These are phyloP conservation scores for Termitomyces sp. DNA, from an alignment of 768 basidiomycete genomes.

Conservation along the genomic window DNA sequence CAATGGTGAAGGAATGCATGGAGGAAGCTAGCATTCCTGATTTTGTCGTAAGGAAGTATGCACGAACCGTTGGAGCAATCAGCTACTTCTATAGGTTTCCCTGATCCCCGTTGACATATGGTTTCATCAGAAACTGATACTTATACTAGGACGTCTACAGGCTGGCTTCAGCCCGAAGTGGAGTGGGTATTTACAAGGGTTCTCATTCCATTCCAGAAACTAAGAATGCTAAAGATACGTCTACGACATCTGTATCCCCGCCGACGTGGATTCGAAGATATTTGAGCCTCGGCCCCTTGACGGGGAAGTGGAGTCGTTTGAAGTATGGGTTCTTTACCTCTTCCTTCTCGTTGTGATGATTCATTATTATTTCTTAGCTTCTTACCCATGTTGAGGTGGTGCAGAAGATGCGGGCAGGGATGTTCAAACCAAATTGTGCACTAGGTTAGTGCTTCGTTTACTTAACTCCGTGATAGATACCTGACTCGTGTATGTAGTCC, in stretches of 20 bases:
- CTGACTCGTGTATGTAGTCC: conserved; percentile 48
- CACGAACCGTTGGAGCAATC: conserved; percentile 60
- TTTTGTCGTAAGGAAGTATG: conserved; percentile 51
- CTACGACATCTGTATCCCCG: conserved; percentile 77
- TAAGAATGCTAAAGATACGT: conserved; percentile 49
- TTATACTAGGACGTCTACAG: conserved; percentile 43
- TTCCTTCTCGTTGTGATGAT: background rate
- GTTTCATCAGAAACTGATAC: background rate
- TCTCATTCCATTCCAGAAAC: background rate
- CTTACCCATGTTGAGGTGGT: conserved; percentile 60
- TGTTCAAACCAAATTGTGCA: conserved; percentile 94
- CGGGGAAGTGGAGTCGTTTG: conserved; percentile 92
- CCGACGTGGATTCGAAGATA: conserved; percentile 34
- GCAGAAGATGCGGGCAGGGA: conserved; percentile 52
- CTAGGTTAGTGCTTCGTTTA: conserved; percentile 45
- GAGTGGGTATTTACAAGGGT: conserved; percentile 44
- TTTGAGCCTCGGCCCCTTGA: conserved; percentile 74
- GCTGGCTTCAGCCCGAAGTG: conserved; percentile 86
- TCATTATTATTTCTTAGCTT: conserved; percentile 44
- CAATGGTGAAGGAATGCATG: conserved; percentile 84
- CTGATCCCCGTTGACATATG: background rate
- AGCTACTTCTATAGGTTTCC: conserved; percentile 76
- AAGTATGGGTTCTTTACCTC: conserved; percentile 38
- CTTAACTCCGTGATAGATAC: background rate
- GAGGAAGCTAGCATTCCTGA: conserved; percentile 87